Base-by-base conservation (phyloP, 306 rosid species). In the Cucumis hystrix region DNA sequence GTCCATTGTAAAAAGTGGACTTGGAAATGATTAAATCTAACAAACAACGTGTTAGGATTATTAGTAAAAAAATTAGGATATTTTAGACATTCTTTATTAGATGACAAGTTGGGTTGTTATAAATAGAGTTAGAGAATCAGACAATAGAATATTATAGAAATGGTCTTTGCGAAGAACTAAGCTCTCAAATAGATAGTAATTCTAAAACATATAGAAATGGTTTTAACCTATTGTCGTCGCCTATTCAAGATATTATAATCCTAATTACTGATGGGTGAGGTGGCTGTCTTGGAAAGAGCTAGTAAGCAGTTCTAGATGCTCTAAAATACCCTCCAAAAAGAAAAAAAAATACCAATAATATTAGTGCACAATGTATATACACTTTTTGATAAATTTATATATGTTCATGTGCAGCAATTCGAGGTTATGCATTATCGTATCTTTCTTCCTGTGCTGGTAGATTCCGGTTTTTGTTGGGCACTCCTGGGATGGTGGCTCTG, bases 401-500 rank as follows among this genome's bases (percentile, higher is more conserved):
- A 79, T 13, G 76, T 86, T 84, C 84, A 18, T 66, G 75, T 87
- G 96, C 97, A 95, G 99, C 97, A 28, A 95, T 92, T 85, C 92
- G 99, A 78, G 99, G 97, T 77, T 95, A 95, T 81, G 90, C 97
- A 59, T 81, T 95, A 69, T 95, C 99, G 7, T 92, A 90, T 86
- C 99, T 95, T 84, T 92, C 97, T 82, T 89, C 99, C 9, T 86
- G 97, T 82, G 97, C 97, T 58, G 93, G 96, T 81, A 88, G 99
- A 88, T 90, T 95, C 76, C 92, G 97, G 71, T 95, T 91, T 89
- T 86, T 95, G 87, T 85, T 95, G 73, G 93, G 93, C 59, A 90
- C 96, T 57, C 97, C 97, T 62, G 99, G 99, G 81, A 95, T 95
- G 97, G 93, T 95, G 86, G 99, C 99, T 80, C 98, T 92, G 68